A percentile compares a stretch with the other conserved stretches of the same genome.
These are phyloP conservation scores for Schrenkiella parvula DNA, from an alignment of 345 rosid species.

Conservation along the genomic window DNA sequence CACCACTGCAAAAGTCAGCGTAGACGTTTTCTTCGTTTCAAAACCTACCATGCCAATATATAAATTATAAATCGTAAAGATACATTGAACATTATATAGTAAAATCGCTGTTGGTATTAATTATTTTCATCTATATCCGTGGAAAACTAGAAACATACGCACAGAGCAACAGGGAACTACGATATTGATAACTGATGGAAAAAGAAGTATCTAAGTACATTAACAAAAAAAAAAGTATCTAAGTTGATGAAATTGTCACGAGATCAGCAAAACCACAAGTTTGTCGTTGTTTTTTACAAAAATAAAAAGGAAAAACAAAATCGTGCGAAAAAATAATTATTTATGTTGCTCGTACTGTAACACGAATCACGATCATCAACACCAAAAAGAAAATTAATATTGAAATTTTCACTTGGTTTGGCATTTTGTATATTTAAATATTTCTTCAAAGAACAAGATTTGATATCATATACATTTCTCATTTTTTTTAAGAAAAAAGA, in stretches of 20 bases:
- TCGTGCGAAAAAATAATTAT: not conserved
- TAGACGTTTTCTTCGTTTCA: conserved; percentile 13
- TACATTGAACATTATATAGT: conserved; percentile 11
- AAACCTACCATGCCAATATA: conserved; percentile 18
- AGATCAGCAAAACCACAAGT: not conserved
- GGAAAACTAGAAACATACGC: not conserved
- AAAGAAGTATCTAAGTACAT: not conserved
- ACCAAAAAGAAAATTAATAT: not conserved
- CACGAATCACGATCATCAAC: not conserved
- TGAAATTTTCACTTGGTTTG: not conserved
- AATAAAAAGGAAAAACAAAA: not conserved
- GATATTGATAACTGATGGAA: not conserved
- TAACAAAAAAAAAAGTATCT: not conserved
- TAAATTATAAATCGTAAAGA: not conserved
- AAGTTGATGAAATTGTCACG: not conserved
- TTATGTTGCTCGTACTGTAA: not conserved
- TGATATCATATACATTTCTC: not conserved
- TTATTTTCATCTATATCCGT: conserved; percentile 10
- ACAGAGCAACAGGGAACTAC: not conserved
- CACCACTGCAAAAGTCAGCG: conserved; percentile 17
- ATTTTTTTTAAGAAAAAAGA: no score
- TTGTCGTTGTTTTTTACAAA: not conserved
- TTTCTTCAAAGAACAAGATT: not conserved
- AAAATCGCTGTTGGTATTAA: conserved; percentile 15
- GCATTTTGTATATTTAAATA: not conserved